phyloP scores from a whole-genome alignment of 805 yeast genomes.

The Diddensiella transvaalensis region DNA sequence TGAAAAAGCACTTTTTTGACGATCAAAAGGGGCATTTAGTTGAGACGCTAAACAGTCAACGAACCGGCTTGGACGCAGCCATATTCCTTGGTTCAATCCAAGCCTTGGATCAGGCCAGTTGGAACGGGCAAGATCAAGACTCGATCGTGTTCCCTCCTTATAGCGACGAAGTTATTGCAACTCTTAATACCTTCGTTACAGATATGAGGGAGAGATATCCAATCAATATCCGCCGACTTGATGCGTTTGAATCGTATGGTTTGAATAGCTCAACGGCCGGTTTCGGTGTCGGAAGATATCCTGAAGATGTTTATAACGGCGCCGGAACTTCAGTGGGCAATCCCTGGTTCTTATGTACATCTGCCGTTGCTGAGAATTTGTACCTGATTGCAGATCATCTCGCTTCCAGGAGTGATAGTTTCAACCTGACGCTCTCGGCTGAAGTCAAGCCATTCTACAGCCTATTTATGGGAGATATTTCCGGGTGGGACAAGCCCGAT shows the following conservation, averaged over 20 bases:
- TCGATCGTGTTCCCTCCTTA: constrained; percentile 27
- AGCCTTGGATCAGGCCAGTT: constrained; percentile 24
- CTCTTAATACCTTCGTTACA: constrained; percentile 56
- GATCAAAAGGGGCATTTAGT: constrained; percentile 50
- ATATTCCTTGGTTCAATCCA: constrained; percentile 49
- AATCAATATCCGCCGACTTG: constrained; percentile 45
- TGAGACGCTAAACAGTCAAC: constrained; percentile 57
- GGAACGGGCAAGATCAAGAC: constrained; percentile 16
- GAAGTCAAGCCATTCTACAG: constrained; percentile 18
- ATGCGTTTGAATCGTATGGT: constrained; percentile 15
- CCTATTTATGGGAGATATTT: constrained; percentile 19
- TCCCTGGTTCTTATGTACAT: constrained; percentile 77
- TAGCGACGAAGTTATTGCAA: constrained; percentile 28
- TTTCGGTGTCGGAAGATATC: constrained; percentile 84
- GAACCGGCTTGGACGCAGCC: constrained; percentile 81
- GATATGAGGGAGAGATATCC: constrained; percentile 78
- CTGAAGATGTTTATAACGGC: constrained; percentile 89
- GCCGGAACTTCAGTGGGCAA: constrained; percentile 70
- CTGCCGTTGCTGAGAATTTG: constrained; percentile 34
- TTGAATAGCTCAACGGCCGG: constrained; percentile 35
- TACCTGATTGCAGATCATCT: constrained; percentile 31
- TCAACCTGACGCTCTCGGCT: constrained; percentile 13
- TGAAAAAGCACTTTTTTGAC: constrained; percentile 18
- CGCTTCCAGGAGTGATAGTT: constrained; percentile 14
- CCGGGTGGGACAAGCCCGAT: constrained; percentile 18